Base-by-base conservation (phyloP, 306 rosid species). In the Acacia acuminata region DNA sequence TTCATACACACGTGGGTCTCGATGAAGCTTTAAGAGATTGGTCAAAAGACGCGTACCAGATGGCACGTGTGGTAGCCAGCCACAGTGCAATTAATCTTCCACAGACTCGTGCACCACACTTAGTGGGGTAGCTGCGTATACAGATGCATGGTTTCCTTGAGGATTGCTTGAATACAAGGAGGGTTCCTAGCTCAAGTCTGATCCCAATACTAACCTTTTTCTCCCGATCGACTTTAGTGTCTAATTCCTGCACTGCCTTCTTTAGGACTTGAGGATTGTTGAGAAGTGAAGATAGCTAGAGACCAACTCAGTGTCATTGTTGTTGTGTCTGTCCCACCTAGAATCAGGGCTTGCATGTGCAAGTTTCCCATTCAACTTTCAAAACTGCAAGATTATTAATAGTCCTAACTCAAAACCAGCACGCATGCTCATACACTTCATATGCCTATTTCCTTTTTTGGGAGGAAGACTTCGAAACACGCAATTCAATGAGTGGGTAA, bases 101-200 rank as follows among this genome's bases (percentile, higher is more conserved):
- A 19, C 71, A 43, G 83, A 86, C 58, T 82, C 86, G 3, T 71
- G 94, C 0, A 87, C 90, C 0, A 68, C 14, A 36, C 19, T 55
- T 0, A 94, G 77, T 9, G 90, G 92, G 5, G 45, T 90, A 0
- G 87, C 53, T 15, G 94, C 94, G n/a, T 88, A 30, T 30, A 88
- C 72, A 93, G 27, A 0, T 95, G 86, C 53, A 91, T 0, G 1
- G 92, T 82, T 64, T 93, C 95, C 48, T 88, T 94, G 0, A 88
- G 30, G 17, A 85, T 80, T 38, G 91, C 88, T 53, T 90, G 77
- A 1, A 94, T 47, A 73, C 90, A 90, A 9, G 34, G 79, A 2
- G 90, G 19, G 0, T 87, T 88, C 5, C 9, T n/a, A n/a, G n/a
- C n/a, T 27, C 2, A 89, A 20, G 55, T 94, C 93, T 6, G 87